Evolutionary conservation across 352 stramenopile species (phyloP).

Genomic region (Blastocystis sp.): DNA sequence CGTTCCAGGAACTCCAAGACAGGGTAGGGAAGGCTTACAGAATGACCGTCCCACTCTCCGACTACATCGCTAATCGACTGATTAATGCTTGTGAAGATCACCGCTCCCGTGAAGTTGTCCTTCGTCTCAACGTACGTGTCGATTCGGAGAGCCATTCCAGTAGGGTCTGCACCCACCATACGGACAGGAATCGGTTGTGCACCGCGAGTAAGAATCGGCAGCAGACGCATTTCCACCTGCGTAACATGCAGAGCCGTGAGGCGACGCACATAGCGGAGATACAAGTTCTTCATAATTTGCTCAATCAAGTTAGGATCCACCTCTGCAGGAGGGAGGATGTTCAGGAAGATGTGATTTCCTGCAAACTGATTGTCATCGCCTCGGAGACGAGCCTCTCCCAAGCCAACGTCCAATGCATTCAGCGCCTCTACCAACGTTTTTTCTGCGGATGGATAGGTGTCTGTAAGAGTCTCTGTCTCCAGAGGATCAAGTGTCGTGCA

Average conservation of each 20-base stretch:
- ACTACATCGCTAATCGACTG: slow-evolving; percentile 78
- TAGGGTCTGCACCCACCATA: slow-evolving; percentile 91
- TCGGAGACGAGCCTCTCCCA: slow-evolving; percentile 81
- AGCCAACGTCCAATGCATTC: slow-evolving; percentile 88
- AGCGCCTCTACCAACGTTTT: slow-evolving; percentile 93
- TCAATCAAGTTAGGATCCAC: slow-evolving; percentile 90
- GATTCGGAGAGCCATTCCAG: slow-evolving; percentile 94
- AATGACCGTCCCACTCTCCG: slow-evolving; percentile 85
- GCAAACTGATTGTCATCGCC: slow-evolving; percentile 72
- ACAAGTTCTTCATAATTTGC: slow-evolving; percentile 79
- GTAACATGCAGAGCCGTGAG: slow-evolving; percentile 83
- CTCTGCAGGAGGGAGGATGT: slow-evolving; percentile 85
- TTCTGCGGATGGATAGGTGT: slow-evolving; percentile 83
- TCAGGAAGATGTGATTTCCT: slow-evolving; percentile 99
- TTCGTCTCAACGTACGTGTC: slow-evolving; percentile 96
- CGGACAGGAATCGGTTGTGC: slow-evolving; percentile 87
- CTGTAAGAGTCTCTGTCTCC: slow-evolving; percentile 69
- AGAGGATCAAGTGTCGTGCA: slow-evolving; percentile 70
- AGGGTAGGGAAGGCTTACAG: slow-evolving; percentile 89
- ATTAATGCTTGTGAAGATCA: slow-evolving; percentile 66
- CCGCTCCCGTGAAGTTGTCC: slow-evolving; percentile 66
- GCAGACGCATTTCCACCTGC: slow-evolving; percentile 93
- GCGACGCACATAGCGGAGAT: slow-evolving; percentile 77
- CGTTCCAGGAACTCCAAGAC: slow-evolving; percentile 87
- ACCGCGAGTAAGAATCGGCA: slow-evolving; percentile 69